phyloP scores from a whole-genome alignment of 2,329 filamentous ascomycete species.

The Mycocentrospora acerina region DNA sequence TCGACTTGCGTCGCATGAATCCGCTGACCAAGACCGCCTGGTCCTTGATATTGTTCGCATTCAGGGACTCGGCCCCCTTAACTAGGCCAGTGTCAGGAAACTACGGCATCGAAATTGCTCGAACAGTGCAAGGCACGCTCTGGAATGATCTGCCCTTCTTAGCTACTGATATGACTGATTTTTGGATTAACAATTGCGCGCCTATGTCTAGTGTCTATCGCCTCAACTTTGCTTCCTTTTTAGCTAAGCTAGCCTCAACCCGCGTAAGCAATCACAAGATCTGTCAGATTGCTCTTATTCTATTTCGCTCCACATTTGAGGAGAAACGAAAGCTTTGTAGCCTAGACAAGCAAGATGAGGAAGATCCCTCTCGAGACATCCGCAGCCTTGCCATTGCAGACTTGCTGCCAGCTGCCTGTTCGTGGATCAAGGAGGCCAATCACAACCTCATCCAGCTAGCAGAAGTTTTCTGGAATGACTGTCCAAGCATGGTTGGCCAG shows the following conservation, averaged over 20 bases:
- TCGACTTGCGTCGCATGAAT: constrained; percentile 5
- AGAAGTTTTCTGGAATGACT: constrained; percentile 6
- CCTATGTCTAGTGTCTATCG: constrained; percentile 4
- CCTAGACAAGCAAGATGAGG: constrained; percentile 1
- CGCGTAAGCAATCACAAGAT: constrained; percentile 6
- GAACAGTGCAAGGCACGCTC: constrained; percentile 11
- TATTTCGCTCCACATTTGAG: constrained; percentile 7
- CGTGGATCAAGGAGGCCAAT: constrained; percentile 8
- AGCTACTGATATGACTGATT: constrained; percentile 9
- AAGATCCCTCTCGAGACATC: constrained; percentile 2
- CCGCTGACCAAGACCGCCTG: constrained; percentile 6
- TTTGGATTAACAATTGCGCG: constrained; percentile 10
- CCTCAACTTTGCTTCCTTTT: constrained; percentile 9
- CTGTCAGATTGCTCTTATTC: constrained; percentile 6
- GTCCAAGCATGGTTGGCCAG: constrained; percentile 5
- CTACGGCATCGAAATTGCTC: constrained; percentile 13
- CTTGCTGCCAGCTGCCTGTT: constrained; percentile 6
- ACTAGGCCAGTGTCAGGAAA: constrained; percentile 8
- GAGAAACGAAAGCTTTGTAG: neutral
- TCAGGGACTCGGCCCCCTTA: constrained; percentile 8
- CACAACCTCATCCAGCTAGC: constrained; percentile 5
- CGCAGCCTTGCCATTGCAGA: constrained; percentile 2
- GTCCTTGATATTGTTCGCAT: constrained; percentile 9
- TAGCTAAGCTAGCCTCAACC: constrained; percentile 9
- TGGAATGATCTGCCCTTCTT: constrained; percentile 13